Percentiles rank a stretch among this genome's conserved stretches.
Conservation (phyloP, 495 filamentous ascomycete genomes). For the Lasiosphaeria ovina region DNA sequence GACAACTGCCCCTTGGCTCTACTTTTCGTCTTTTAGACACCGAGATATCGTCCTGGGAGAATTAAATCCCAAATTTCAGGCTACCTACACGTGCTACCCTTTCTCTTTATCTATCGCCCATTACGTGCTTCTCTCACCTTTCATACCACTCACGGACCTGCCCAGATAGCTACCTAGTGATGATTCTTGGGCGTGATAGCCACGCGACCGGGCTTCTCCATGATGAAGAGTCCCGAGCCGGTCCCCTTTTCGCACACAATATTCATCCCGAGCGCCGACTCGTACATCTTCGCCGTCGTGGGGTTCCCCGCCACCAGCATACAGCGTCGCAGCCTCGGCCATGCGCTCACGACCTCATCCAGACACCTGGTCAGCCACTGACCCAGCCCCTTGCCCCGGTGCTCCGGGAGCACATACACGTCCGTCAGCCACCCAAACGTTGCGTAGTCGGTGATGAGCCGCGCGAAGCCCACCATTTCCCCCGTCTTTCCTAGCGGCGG, state of each 20-base stretch:
- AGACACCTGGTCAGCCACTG: conserved; percentile 61
- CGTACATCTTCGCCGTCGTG: conserved; percentile 45
- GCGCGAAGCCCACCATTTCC: conserved; percentile 57
- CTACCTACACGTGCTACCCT: too few relatives aligned
- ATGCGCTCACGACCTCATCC: conserved; percentile 50
- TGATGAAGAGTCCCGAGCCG: conserved; percentile 17
- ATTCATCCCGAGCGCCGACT: conserved; percentile 44
- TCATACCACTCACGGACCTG: background rate
- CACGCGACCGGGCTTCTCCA: conserved; percentile 29
- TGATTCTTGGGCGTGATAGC: background rate
- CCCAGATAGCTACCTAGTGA: background rate
- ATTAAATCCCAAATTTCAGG: background rate
- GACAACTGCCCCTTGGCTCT: conserved; percentile 13
- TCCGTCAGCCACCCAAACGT: conserved; percentile 71
- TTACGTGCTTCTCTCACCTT: background rate
- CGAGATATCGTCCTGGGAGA: background rate
- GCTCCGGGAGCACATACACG: conserved; percentile 57
- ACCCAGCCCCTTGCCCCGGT: conserved; percentile 60
- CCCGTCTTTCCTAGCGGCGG: background rate
- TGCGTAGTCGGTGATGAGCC: conserved; percentile 62
- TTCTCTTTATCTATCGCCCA: too few relatives aligned
- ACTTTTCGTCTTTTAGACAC: background rate
- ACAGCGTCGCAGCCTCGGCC: conserved; percentile 57
- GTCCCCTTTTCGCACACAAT: conserved; percentile 32
- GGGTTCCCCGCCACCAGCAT: conserved; percentile 49